Base-by-base conservation (phyloP, 371 early-diverging fungal genomes). In the Rhizomucor pusillus region DNA sequence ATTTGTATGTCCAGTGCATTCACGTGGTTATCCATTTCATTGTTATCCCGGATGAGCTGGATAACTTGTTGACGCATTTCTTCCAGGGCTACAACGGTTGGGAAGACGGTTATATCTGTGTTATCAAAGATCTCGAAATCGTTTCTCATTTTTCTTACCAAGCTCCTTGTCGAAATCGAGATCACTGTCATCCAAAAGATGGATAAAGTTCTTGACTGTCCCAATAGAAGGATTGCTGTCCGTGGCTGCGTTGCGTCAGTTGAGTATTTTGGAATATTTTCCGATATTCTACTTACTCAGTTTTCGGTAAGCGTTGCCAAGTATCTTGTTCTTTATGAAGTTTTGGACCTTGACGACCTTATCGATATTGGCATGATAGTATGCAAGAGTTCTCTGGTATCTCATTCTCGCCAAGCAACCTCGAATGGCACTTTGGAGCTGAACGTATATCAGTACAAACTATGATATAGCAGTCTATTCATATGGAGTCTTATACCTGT, bases 1-100 rank as follows among this genome's bases (percentile, higher is more conserved):
- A 99, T 97, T 68, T 98, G 97, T 54, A 92, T 88, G 61, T 99
- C 99, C 3, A 98, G 78, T 18, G 90, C 88, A 55, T 86, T 93
- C 19, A 99, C 73, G 37, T 91, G 84, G 1, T 79, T 73, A 57
- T 97, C 95, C 11, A 89, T 71, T 37, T 83, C 77, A 41, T 88
- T 86, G 72, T 96, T 98, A 57, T 97, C 95, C 11, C 93, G 82
- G 57, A 98, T 98, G 34, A 79, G 80, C 51, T 86, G 87, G 60
- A 97, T 87, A 0, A 93, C 93, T 40, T 81, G 65, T 54, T 94
- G 92, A 9, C 94, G 85, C 51, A 95, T 73, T 3, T 83, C 78
- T 64, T 99, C 97, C 35, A 97, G 74, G 34, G 88, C 92, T 71
- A 81, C 13, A 63, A n/a, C n/a, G n/a, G n/a, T n/a, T n/a, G n/a